These are phyloP conservation scores for Neofusicoccum umdonicola DNA, from an alignment of 2,329 filamentous ascomycete genomes.

Conservation along the genomic window DNA sequence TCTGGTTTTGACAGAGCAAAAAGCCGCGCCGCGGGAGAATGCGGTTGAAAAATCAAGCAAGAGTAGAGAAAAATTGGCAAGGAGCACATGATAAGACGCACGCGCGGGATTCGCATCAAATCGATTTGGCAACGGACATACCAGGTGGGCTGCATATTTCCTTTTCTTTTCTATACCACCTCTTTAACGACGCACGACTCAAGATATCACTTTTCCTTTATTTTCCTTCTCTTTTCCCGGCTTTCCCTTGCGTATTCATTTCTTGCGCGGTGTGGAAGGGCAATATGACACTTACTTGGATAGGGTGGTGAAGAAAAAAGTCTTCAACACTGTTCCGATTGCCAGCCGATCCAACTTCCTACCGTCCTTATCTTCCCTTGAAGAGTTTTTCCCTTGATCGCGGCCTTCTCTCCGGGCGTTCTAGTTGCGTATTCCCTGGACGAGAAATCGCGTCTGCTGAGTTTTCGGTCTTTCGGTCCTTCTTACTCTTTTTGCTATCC, in stretches of 20 bases:
- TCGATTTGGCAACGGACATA: constrained; percentile 10
- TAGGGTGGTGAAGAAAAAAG: not conserved
- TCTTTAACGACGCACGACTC: constrained; percentile 9
- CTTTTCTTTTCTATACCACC: constrained; percentile 5
- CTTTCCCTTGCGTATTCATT: not conserved
- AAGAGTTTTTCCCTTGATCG: not conserved
- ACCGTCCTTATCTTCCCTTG: not conserved
- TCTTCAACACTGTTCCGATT: not conserved
- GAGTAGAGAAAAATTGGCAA: not conserved
- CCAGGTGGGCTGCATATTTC: constrained; percentile 13
- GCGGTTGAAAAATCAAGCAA: not conserved
- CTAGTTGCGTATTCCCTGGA: not conserved
- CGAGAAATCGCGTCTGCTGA: not conserved
- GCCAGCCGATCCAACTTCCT: not conserved
- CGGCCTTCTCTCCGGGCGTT: constrained; percentile 7
- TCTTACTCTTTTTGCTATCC: not conserved
- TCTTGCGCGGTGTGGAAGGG: not conserved
- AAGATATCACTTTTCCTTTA: constrained; percentile 11
- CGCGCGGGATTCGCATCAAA: not conserved
- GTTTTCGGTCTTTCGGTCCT: not conserved
- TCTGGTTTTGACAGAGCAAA: not conserved
- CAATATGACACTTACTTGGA: constrained; percentile 1
- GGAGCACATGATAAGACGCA: not conserved
- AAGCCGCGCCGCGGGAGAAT: not conserved
- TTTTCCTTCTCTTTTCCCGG: not conserved